These are phyloP conservation scores for Skeletonema grethae DNA, from an alignment of 108 stramenopile species.

Conservation along the genomic window DNA sequence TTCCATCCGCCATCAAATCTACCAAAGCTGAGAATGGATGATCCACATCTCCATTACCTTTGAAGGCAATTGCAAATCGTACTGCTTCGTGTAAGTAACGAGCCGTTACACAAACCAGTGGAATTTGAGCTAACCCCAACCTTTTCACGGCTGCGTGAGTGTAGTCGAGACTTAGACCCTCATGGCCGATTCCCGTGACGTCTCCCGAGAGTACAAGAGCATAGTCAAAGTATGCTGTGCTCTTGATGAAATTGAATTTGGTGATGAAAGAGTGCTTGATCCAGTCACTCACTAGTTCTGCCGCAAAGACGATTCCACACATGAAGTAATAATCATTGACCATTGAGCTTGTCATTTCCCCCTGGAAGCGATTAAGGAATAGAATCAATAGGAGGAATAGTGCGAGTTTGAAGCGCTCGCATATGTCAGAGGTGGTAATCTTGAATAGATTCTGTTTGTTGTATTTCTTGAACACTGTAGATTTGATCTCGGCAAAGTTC, in stretches of 20 bases:
- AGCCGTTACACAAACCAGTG: slow-evolving; percentile 90
- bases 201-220: slow-evolving; percentile 87
- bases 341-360: slow-evolving; percentile 71
- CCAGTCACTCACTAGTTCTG: slow-evolving; percentile 94
- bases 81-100: slow-evolving; percentile 78
- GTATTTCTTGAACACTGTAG: slow-evolving; percentile 98
- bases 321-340: slow-evolving; percentile 68
- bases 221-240: slow-evolving; percentile 83
- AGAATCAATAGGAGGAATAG: slow-evolving; percentile 79
- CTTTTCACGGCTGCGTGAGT: slow-evolving; percentile 94
- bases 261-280: slow-evolving; percentile 97
- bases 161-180: slow-evolving; percentile 86
- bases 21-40: slow-evolving; percentile 31
- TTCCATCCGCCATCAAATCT: slow-evolving; percentile 31
- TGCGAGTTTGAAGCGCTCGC: slow-evolving; percentile 88
- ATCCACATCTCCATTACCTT: slow-evolving; percentile 27
- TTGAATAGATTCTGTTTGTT: slow-evolving; percentile 96
- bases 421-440: slow-evolving; percentile 88
- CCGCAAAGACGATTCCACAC: slow-evolving; percentile 77
- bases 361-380: slow-evolving; percentile 80
- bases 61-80: slow-evolving; percentile 57
- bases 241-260: slow-evolving; percentile 94
- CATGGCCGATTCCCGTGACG: slow-evolving; percentile 86
- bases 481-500: slow-evolving; percentile 99
- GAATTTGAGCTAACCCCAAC: slow-evolving; percentile 91